These are phyloP conservation scores for Viola odorata DNA, from an alignment of 345 rosid genomes.

Conservation along the genomic window DNA sequence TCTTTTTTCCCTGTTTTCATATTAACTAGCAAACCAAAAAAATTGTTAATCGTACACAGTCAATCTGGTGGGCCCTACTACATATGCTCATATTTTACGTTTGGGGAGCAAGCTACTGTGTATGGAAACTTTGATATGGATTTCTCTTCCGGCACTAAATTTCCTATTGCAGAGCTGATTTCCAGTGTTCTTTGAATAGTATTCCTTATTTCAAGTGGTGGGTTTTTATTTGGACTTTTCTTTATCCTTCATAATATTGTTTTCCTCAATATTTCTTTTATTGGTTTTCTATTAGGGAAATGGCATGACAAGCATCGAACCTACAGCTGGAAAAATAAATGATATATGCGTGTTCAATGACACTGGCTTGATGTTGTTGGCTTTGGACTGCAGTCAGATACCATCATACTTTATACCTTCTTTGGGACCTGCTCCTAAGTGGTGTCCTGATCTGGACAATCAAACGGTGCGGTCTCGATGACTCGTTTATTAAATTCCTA, in stretches of 20 bases:
- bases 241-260: neutral
- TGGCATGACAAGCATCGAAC: slow-evolving; percentile 90
- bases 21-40: too few relatives aligned
- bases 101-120: too few relatives aligned
- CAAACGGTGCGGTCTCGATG: slow-evolving; percentile 50
- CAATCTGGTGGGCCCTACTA: too few relatives aligned
- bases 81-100: too few relatives aligned
- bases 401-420: slow-evolving; percentile 89
- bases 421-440: slow-evolving; percentile 92
- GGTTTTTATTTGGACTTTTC: too few relatives aligned
- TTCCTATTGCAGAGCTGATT: too few relatives aligned
- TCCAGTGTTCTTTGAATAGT: too few relatives aligned
- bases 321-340: slow-evolving; percentile 74
- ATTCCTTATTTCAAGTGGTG: too few relatives aligned
- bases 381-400: slow-evolving; percentile 76
- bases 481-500: neutral
- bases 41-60: too few relatives aligned
- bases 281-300: slow-evolving; percentile 51
- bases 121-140: too few relatives aligned
- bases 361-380: slow-evolving; percentile 86
- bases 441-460: slow-evolving; percentile 80
- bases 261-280: neutral
- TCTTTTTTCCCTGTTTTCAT: too few relatives aligned
- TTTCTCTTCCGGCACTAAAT: too few relatives aligned
- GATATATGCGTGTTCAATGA: slow-evolving; percentile 76